Evolutionary conservation across 2,329 filamentous ascomycete genomes (phyloP).

Genomic region (Pseudonectria buxi): DNA sequence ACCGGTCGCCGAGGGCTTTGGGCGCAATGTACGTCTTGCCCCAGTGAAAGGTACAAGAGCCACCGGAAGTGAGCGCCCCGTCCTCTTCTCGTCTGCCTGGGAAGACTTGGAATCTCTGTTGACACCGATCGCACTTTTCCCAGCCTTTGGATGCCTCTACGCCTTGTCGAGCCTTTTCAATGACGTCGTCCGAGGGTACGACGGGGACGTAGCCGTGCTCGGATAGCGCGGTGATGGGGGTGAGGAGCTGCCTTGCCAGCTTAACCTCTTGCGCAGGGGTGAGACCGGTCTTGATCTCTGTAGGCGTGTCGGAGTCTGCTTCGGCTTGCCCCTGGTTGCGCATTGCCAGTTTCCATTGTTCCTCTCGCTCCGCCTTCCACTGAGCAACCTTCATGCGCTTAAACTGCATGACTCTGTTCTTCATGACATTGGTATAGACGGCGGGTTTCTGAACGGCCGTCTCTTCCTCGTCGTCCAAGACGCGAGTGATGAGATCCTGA

Average conservation of each 20-base stretch:
- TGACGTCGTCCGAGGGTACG: slow-evolving; percentile 58
- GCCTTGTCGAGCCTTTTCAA: slow-evolving; percentile 59
- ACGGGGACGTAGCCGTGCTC: slow-evolving; percentile 68
- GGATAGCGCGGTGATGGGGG: slow-evolving; percentile 57
- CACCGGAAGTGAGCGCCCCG: slow-evolving; percentile 67
- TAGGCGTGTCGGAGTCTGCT: slow-evolving; percentile 31
- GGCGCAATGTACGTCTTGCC: slow-evolving; percentile 60
- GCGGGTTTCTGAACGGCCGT: slow-evolving; percentile 58
- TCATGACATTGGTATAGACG: slow-evolving; percentile 80
- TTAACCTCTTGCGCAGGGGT: slow-evolving; percentile 59
- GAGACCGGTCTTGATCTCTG: slow-evolving; percentile 63
- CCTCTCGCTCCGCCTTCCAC: slow-evolving; percentile 59
- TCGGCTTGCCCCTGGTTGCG: slow-evolving; percentile 24
- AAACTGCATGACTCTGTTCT: slow-evolving; percentile 68
- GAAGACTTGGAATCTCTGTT: slow-evolving; percentile 83
- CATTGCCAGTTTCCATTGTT: slow-evolving; percentile 31
- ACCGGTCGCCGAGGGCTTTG: slow-evolving; percentile 48
- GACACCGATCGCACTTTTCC: slow-evolving; percentile 86
- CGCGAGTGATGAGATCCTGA: slow-evolving; percentile 61
- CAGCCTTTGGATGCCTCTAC: slow-evolving; percentile 64
- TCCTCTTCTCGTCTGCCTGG: slow-evolving; percentile 75
- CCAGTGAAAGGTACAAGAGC: slow-evolving; percentile 74
- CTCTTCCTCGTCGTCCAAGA: slow-evolving; percentile 73
- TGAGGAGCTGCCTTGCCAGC: slow-evolving; percentile 56
- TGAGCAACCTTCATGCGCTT: slow-evolving; percentile 66